Evolutionary conservation across 176 grass and related monocot species (phyloP), one percentile per base, ranked within the genome.

Genomic region (Eragrostis curvula): DNA sequence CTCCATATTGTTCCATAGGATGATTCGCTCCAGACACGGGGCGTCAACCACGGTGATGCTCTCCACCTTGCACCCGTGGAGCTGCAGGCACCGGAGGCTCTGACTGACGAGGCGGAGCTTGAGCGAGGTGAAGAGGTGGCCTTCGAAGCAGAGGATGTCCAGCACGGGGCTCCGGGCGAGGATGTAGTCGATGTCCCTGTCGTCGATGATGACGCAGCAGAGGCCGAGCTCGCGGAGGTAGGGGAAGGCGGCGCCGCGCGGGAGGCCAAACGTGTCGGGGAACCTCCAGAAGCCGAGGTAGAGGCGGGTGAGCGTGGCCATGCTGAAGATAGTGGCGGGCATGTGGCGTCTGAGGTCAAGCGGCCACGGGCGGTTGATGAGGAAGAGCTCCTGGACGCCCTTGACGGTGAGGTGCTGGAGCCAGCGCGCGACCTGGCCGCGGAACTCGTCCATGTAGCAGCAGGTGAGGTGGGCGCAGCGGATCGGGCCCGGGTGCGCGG

Each of bases 151-250:
- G 32, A 85, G 74, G 21, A 15, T 85, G n/a, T 78, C 74, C 74
- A 85, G 66, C 44, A 71, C 66, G 8, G 64, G 82, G 64, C 63
- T 77, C 82, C 64, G 61, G 55, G 29, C 66, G 66, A 85, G 74
- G 83, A 85, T 11, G 44, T 79, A 71, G 7, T 71, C 44, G 43
- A 79, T 50, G 66, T 78, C 66, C 21, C 7, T 2, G 44, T 32
- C 14, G 9, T 51, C 9, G n/a, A 85, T 79, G 43, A 7, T 16
- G 14, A 78, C 32, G 51, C 28, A n/a, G 30, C 50, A 87, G 63
- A 75, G 72, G 45, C 66, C 72, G 62, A 87, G 85, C 53, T 87
- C 79, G 27, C 17, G 12, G 71, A 87, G 79, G 62, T 51, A 13
- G 1, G 85, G 65, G 79, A 87, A 77, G 24, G 66, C 67, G 29